These are phyloP conservation scores for Penicillium sp. DNA, from an alignment of 2,329 filamentous ascomycete species.

Conservation along the genomic window DNA sequence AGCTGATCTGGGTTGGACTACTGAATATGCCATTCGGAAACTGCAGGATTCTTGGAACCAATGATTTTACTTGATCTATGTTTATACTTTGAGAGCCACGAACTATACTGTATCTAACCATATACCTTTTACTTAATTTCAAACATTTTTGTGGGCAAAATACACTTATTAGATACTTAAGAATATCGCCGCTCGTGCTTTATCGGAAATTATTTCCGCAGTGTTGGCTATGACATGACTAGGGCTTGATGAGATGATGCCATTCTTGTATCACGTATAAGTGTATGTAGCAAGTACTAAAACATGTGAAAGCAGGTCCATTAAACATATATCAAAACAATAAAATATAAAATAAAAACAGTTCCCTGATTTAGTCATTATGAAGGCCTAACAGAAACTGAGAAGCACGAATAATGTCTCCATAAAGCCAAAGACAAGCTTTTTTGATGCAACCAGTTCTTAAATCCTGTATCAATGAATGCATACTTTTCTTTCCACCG, in stretches of 20 bases:
- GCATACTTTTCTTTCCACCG: not conserved
- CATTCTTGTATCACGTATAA: not conserved
- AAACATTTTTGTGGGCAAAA: not conserved
- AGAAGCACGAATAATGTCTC: not conserved
- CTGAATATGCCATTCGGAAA: constrained; percentile 53
- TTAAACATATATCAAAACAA: not conserved
- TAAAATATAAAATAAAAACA: not conserved
- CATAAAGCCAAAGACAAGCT: not conserved
- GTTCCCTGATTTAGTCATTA: not conserved
- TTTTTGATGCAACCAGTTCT: not conserved
- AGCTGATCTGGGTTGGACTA: constrained; percentile 59
- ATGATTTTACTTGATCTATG: constrained; percentile 1
- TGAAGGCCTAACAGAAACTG: not conserved
- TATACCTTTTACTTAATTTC: not conserved
- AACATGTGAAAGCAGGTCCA: not conserved
- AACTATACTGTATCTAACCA: not conserved
- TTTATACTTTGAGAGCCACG: not conserved
- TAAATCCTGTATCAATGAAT: not conserved
- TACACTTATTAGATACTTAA: not conserved
- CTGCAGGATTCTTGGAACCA: constrained; percentile 39
- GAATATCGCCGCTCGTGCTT: not conserved
- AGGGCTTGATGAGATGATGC: not conserved
- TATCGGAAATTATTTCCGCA: not conserved
- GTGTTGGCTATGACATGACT: not conserved
- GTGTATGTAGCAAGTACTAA: not conserved